phyloP scores from a whole-genome alignment of 345 rosid species.

The Citrus inodora region DNA sequence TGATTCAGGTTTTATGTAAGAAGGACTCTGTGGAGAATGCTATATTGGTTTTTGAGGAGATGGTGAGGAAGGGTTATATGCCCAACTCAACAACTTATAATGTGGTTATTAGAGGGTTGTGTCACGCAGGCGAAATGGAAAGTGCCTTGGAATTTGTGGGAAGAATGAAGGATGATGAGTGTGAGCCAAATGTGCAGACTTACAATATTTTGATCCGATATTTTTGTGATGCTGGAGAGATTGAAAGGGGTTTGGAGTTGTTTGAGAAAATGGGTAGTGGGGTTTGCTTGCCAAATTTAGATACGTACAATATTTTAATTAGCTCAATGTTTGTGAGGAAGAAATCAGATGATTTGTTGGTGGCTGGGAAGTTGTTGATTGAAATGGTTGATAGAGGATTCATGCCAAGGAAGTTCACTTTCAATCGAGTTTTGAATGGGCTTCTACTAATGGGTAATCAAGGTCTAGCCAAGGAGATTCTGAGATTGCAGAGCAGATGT shows the following conservation, averaged over 20 bases:
- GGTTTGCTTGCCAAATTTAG: slow-evolving; percentile 78
- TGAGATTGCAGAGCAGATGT: slow-evolving; percentile 66
- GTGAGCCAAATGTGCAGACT: slow-evolving; percentile 79
- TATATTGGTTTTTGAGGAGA: slow-evolving; percentile 60
- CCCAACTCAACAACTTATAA: slow-evolving; percentile 70
- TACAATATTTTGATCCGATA: slow-evolving; percentile 69
- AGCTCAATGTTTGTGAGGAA: slow-evolving; percentile 88
- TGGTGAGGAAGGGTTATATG: slow-evolving; percentile 68
- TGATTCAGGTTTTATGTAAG: slow-evolving; percentile 89
- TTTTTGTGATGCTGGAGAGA: slow-evolving; percentile 63
- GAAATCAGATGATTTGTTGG: slow-evolving; percentile 63
- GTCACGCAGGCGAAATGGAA: slow-evolving; percentile 64
- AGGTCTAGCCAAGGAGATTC: slow-evolving; percentile 62
- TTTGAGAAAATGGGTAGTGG: slow-evolving; percentile 64
- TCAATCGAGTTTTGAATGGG: slow-evolving; percentile 77
- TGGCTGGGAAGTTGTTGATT: slow-evolving; percentile 75
- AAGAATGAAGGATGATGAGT: slow-evolving; percentile 60
- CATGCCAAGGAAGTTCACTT: slow-evolving; percentile 68
- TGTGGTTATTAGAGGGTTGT: slow-evolving; percentile 75
- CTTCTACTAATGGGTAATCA: slow-evolving; percentile 86
- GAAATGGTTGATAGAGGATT: slow-evolving; percentile 96
- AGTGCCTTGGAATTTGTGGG: slow-evolving; percentile 59
- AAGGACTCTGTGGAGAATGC: slow-evolving; percentile 83
- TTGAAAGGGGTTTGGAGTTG: slow-evolving; percentile 59
- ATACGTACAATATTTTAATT: slow-evolving; percentile 78